Conservation (phyloP, 1,139 yeast genomes). For the Blastobotrys apis region DNA sequence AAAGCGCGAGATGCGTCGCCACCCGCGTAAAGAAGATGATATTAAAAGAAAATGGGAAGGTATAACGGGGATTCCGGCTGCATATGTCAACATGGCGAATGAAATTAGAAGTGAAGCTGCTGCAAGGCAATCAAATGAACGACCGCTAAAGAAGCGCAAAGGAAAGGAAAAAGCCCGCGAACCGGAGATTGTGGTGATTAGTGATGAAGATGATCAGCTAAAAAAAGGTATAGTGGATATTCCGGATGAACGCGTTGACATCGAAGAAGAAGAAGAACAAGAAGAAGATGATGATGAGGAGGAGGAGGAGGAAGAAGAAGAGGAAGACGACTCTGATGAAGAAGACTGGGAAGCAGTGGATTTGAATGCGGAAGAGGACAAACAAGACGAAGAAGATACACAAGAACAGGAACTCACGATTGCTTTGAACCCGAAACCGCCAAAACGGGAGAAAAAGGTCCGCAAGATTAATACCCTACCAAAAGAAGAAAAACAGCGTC, state of each 20-base stretch:
- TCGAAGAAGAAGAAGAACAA: not conserved
- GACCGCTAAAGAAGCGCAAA: slow-evolving; percentile 30
- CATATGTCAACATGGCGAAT: slow-evolving; percentile 38
- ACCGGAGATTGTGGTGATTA: slow-evolving; percentile 39
- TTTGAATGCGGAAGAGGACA: slow-evolving; percentile 36
- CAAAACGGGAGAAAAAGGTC: slow-evolving; percentile 6
- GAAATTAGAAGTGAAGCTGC: slow-evolving; percentile 31
- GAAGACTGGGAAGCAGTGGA: slow-evolving; percentile 37
- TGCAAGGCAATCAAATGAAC: slow-evolving; percentile 10
- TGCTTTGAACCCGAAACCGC: slow-evolving; percentile 6
- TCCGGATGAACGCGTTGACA: no score
- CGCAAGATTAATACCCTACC: slow-evolving; percentile 31
- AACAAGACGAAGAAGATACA: slow-evolving; percentile 37
- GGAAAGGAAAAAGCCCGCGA: slow-evolving; percentile 19
- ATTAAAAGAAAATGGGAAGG: slow-evolving; percentile 10
- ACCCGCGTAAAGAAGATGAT: slow-evolving; percentile 1
- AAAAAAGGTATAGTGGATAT: not conserved
- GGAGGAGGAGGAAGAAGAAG: slow-evolving; percentile 22
- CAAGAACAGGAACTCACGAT: slow-evolving; percentile 15
- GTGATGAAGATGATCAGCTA: slow-evolving; percentile 51
- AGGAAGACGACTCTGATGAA: slow-evolving; percentile 37
- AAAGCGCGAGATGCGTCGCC: not conserved
- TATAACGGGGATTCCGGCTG: slow-evolving; percentile 33
- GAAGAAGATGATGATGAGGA: slow-evolving; percentile 13
- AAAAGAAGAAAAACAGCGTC: slow-evolving; percentile 50